phyloP scores from a whole-genome alignment of 495 filamentous ascomycete species.

The Emericellopsis terricola region DNA sequence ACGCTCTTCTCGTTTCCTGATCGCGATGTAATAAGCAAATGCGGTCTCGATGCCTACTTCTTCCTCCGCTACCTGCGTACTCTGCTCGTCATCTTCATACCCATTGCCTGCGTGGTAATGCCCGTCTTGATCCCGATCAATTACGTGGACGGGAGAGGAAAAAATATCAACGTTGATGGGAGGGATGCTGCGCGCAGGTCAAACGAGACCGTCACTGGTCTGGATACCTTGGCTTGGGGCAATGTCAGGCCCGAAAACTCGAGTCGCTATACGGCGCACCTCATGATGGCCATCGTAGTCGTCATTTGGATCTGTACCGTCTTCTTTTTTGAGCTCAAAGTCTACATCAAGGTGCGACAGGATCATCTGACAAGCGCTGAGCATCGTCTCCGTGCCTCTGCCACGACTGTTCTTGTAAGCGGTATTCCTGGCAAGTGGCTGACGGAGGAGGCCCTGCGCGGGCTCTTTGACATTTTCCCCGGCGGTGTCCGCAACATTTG shows the following conservation, averaged over 20 bases:
- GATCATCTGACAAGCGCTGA: slow-evolving; percentile 91
- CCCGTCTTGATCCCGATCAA: slow-evolving; percentile 83
- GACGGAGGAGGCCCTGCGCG: slow-evolving; percentile 55
- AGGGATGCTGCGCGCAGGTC: slow-evolving; percentile 1
- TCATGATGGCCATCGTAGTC: slow-evolving; percentile 62
- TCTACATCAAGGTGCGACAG: slow-evolving; percentile 90
- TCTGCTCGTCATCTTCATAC: slow-evolving; percentile 79
- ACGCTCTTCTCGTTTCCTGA: slow-evolving; percentile 61
- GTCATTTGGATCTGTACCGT: slow-evolving; percentile 73
- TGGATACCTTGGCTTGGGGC: slow-evolving; percentile 78
- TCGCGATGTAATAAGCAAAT: slow-evolving; percentile 85
- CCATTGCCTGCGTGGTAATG: slow-evolving; percentile 58
- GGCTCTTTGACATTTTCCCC: slow-evolving; percentile 91
- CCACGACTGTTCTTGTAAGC: slow-evolving; percentile 85
- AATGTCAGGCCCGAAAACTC: slow-evolving; percentile 60
- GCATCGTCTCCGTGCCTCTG: slow-evolving; percentile 86
- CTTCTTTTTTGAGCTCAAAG: slow-evolving; percentile 70
- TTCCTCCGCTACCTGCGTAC: slow-evolving; percentile 92
- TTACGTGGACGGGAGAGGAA: slow-evolving; percentile 48
- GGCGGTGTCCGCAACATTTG: slow-evolving; percentile 92
- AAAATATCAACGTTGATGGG: slow-evolving; percentile 25
- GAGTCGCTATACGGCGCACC: slow-evolving; percentile 74
- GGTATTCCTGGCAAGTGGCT: slow-evolving; percentile 84
- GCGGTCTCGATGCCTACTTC: slow-evolving; percentile 93
- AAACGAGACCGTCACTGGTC: slow-evolving; percentile 23